phyloP scores from a whole-genome alignment of 805 yeast species.

The Saccharomycopsis microspora region DNA sequence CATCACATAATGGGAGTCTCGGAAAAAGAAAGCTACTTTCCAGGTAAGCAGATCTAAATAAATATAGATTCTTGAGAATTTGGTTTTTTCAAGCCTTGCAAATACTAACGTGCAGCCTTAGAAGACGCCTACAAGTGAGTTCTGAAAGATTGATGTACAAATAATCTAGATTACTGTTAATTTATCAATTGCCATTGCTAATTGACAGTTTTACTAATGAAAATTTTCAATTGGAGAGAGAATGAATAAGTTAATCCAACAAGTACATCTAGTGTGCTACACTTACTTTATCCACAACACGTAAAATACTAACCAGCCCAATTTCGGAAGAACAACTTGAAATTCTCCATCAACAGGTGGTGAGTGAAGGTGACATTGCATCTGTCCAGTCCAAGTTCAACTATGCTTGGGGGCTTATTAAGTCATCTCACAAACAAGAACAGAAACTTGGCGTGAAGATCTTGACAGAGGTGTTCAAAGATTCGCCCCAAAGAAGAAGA shows the following conservation, averaged over 20 bases:
- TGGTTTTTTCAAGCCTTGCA: background rate
- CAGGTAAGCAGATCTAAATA: slow-evolving; percentile 10
- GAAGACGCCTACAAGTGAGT: slow-evolving; percentile 13
- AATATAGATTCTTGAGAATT: background rate
- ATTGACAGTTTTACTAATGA: no score
- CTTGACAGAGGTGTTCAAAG: slow-evolving; percentile 57
- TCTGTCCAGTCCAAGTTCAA: slow-evolving; percentile 82
- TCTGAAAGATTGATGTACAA: no score
- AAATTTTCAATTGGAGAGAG: no score
- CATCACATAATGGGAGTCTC: background rate
- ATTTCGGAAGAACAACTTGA: slow-evolving; percentile 66
- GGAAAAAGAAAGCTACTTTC: slow-evolving; percentile 11
- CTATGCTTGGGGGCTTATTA: slow-evolving; percentile 92
- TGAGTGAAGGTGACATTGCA: slow-evolving; percentile 69
- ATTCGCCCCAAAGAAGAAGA: slow-evolving; percentile 71
- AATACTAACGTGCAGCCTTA: slow-evolving; percentile 7
- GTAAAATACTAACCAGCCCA: slow-evolving; percentile 26
- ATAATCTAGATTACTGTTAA: background rate
- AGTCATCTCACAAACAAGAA: slow-evolving; percentile 47
- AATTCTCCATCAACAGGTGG: slow-evolving; percentile 65
- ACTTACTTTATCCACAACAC: no score
- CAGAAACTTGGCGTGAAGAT: slow-evolving; percentile 74
- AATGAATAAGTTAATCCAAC: no score
- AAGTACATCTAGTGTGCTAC: no score
- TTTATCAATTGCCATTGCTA: no score